phyloP scores from a whole-genome alignment of 2,329 filamentous ascomycete species.

The Aspergillus vadensis region DNA sequence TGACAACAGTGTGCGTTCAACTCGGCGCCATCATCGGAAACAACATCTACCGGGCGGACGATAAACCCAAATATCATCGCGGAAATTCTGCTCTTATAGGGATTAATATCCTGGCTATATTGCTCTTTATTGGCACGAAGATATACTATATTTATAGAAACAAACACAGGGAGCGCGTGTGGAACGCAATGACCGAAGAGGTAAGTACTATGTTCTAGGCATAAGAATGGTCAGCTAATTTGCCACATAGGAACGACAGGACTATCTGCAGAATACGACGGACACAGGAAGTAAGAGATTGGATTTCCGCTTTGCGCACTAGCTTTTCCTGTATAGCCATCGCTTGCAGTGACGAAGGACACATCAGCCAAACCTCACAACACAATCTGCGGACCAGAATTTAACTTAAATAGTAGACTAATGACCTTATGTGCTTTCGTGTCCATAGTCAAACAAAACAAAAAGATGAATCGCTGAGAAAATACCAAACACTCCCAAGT shows the following conservation, averaged over 20 bases:
- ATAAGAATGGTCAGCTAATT: neutral
- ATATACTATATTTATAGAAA: conserved; percentile 33
- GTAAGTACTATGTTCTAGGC: conserved; percentile 30
- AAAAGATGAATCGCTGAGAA: too few species aligned
- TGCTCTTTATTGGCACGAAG: conserved; percentile 47
- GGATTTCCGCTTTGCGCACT: conserved; percentile 24
- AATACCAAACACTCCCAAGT: too few species aligned
- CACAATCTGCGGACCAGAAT: too few species aligned
- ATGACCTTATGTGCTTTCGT: too few species aligned
- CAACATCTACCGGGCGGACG: conserved; percentile 56
- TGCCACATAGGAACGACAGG: conserved; percentile 6
- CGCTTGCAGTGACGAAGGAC: too few species aligned
- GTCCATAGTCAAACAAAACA: too few species aligned
- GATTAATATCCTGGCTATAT: conserved; percentile 50
- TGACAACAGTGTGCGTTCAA: conserved; percentile 34
- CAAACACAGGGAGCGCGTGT: conserved; percentile 43
- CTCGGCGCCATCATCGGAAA: conserved; percentile 31
- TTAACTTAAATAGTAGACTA: too few species aligned
- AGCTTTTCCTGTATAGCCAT: neutral
- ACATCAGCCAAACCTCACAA: too few species aligned
- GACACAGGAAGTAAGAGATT: conserved; percentile 47
- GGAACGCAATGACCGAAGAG: conserved; percentile 30
- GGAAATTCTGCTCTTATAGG: conserved; percentile 57
- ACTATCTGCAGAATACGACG: conserved; percentile 51
- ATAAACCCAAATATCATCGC: conserved; percentile 54